These are phyloP conservation scores for Nakazawaea anatomiae DNA, from an alignment of 805 yeast genomes.

Conservation along the genomic window DNA sequence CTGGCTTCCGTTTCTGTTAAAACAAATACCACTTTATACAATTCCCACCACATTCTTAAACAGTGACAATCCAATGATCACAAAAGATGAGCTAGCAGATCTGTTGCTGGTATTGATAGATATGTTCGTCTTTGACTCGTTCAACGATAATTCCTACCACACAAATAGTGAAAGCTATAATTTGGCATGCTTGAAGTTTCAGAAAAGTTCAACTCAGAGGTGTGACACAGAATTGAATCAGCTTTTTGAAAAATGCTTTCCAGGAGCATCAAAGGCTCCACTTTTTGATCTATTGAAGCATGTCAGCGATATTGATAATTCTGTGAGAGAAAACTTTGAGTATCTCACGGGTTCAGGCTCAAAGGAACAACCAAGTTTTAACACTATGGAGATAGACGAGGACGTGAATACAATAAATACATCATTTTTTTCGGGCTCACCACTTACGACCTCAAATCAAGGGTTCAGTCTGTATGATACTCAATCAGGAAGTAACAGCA, in stretches of 20 bases:
- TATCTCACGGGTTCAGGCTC: conserved; percentile 24
- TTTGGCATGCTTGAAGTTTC: conserved; percentile 1
- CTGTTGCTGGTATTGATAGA: conserved; percentile 27
- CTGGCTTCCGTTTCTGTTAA: conserved; percentile 60
- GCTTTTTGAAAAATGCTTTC: neutral
- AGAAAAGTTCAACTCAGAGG: neutral
- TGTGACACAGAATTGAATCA: neutral
- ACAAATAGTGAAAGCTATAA: neutral
- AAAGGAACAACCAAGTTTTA: conserved; percentile 26
- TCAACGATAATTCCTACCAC: conserved; percentile 1
- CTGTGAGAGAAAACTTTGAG: conserved; percentile 29
- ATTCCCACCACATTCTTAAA: conserved; percentile 50
- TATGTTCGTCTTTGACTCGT: conserved; percentile 20
- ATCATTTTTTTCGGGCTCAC: conserved; percentile 18
- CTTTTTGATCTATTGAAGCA: conserved; percentile 12
- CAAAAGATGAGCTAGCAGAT: conserved; percentile 14
- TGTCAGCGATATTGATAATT: conserved; percentile 14
- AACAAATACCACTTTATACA: conserved; percentile 57
- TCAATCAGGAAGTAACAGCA: neutral
- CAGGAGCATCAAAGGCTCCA: conserved; percentile 3
- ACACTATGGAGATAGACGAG: conserved; percentile 23
- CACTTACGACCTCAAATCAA: conserved; percentile 14
- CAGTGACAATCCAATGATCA: conserved; percentile 26
- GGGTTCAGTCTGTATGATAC: neutral
- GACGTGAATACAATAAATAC: no score